Conservation (phyloP, 2,329 filamentous ascomycete species). For the Xylaria multiplex region DNA sequence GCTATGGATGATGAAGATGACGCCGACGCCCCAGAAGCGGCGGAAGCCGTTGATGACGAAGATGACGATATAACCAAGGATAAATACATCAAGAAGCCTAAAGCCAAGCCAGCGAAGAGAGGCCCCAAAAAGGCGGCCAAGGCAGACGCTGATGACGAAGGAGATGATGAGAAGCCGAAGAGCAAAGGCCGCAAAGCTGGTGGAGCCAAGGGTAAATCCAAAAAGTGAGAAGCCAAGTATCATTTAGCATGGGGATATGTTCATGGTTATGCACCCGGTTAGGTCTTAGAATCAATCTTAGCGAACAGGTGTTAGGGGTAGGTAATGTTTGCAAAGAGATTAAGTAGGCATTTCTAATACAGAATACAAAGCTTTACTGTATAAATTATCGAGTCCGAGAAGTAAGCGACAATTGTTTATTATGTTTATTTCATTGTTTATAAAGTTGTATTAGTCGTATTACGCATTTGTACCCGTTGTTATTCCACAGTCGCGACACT, state of each 20-base stretch:
- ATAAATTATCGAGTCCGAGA: neutral
- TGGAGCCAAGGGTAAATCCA: conserved; percentile 46
- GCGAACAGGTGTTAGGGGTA: neutral
- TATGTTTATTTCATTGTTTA: neutral
- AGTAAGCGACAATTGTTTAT: neutral
- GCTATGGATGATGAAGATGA: conserved; percentile 92
- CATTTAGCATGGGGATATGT: conserved; percentile 19
- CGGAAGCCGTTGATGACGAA: conserved; percentile 75
- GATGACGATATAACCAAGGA: conserved; percentile 86
- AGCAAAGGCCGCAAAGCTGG: conserved; percentile 41
- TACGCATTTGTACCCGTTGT: neutral
- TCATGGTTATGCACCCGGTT: neutral
- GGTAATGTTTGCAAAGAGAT: conserved; percentile 10
- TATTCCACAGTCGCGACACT: conserved; percentile 11
- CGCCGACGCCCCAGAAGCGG: conserved; percentile 67
- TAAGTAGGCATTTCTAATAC: neutral
- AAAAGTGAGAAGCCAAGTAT: conserved; percentile 43
- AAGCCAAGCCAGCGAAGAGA: conserved; percentile 71
- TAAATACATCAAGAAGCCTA: conserved; percentile 94
- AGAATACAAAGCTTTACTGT: neutral
- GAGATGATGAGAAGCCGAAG: conserved; percentile 57
- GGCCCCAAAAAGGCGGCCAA: conserved; percentile 53
- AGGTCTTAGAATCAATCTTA: neutral
- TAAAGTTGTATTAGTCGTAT: neutral
- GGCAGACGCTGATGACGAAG: conserved; percentile 57